Evolutionary conservation across 2,329 filamentous ascomycete species (phyloP), one percentile per base, ranked within the genome.

Genomic region (Teratosphaeria nubilosa): DNA sequence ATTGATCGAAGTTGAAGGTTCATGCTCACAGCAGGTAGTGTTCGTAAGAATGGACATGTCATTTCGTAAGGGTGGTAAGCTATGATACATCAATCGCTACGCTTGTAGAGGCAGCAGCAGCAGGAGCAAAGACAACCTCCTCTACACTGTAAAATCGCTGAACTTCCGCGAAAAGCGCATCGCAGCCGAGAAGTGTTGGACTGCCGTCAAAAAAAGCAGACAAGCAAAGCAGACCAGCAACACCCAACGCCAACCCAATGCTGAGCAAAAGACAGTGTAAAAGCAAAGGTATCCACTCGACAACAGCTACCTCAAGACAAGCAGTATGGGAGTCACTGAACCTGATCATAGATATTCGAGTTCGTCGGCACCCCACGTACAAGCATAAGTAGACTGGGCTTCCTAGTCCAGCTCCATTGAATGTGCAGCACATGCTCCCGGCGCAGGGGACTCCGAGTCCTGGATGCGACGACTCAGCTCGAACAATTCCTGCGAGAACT

Each of bases 371-470:
- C 30, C 11, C 51, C 25, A 53, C 22, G 51, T 1, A 53, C 51
- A 30, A 7, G 20, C 41, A 6, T 48, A 16, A 6, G 22, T 10
- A n/a, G 20, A 51, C 11, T 16, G 30, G n/a, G n/a, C 5, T 34
- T 27, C 45, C 62, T 56, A 71, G 54, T 71, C 69, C 41, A 69
- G 58, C 63, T 70, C 68, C 69, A 71, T 71, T 14, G 66, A 60
- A 52, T 70, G 69, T 51, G 69, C 69, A 53, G 66, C 60, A 59
- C 66, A 70, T 10, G 56, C 57, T 20, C 64, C 65, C 55, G 56
- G 56, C 51, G 63, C 58, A 56, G 16, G 41, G 22, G 16, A 20
- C 16, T 16, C 41, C 4, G 16, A 20, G 41, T 48, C 51, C 51
- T 53, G 24, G 25, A 53, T 64, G 52, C 7, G 45, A 22, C 27